Evolutionary conservation across 1,139 yeast genomes (phyloP), one percentile per base, ranked within the genome.

Genomic region (Hyphopichia pseudoburtonii): DNA sequence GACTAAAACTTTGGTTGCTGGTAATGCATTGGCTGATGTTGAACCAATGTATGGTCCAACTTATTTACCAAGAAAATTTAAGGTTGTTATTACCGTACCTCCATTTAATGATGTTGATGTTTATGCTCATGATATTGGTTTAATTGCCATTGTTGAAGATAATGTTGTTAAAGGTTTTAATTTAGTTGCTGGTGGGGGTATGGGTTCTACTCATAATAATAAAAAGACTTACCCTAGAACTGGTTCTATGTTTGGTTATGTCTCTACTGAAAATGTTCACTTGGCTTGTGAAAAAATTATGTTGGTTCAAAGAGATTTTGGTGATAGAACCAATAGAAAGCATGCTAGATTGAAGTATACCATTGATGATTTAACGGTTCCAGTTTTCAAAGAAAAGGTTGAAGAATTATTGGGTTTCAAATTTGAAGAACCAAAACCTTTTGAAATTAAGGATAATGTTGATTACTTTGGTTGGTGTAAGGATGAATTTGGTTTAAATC

Each of bases 281-380:
- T 67, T 77, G 43, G 96, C 82, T 15, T 87, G 96, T 62, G 97
- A 92, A 63, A 87, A 87, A 73, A 75, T 92, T 50, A 84, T 90
- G 94, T 71, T 89, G 50, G 92, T 92, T 26, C 97, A 92, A 73
- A 82, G 97, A 65, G 98, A 92, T 61, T 69, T 76, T 57, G 98
- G 98, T 71, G 96, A 89, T 63, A 86, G 98, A 72, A 78, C 81
- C 57, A 89, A 92, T 73, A 86, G 98, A 76, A 92, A 92, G 68
- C 97, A 92, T 56, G 97, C 97, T 32, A 85, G 98, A 70, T 81
- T 92, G 70, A 92, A 92, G 82, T 92, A 92, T 66, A 92, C 97
- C 28, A 80, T 92, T 53, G 97, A 92, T 63, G 95, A 86, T 54
- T 68, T 90, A 76, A 92, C 95, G 12, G 84, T 86, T 44, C 96